Evolutionary conservation across 2,329 filamentous ascomycete species (phyloP), one percentile per base, ranked within the genome.

Genomic region (Lasiodiplodia sp.): DNA sequence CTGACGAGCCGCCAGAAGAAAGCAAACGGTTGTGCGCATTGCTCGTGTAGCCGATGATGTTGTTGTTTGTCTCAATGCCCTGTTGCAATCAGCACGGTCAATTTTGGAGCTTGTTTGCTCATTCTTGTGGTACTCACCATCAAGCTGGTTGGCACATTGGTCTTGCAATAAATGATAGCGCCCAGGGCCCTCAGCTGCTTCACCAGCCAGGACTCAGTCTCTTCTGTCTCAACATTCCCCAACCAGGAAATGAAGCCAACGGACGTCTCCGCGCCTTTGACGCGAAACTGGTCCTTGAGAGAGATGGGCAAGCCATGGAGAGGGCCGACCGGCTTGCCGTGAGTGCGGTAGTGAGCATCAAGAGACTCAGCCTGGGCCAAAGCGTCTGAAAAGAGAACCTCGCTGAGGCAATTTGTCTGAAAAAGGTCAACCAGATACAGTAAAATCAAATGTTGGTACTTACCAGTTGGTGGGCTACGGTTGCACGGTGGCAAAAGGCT

Each of bases 161-260:
- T 89, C 77, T 85, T 85, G 77, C 80, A 87, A 77, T 83, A 89
- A 2, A 85, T 75, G 0, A 88, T 80, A 0, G 87, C 87, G 0
- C 87, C 87, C 0, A 86, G 77, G 6, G 77, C 78, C 11, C 86
- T 80, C 16, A 90, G 77, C 72, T 88, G 85, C 34, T 77, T 79
- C 3, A 89, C 87, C 73, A 90, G 83, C 71, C 89, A 84, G 58
- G 86, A 88, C 77, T 91, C 83, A 2, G 80, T 82, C 70, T 84
- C 83, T 53, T 83, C 79, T 58, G 86, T 88, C 76, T 90, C 79
- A 70, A 89, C 86, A 0, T 86, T 87, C 4, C 85, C 86, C 23
- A 90, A 86, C 84, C 88, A 89, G n/a, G 88, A 87, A 28, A 90
- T 82, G 72, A 90, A 91, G 10, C 88, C 88, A 82, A 90, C 79